Base-by-base conservation (phyloP, 768 basidiomycete species). In the Lentinula lateritia region DNA sequence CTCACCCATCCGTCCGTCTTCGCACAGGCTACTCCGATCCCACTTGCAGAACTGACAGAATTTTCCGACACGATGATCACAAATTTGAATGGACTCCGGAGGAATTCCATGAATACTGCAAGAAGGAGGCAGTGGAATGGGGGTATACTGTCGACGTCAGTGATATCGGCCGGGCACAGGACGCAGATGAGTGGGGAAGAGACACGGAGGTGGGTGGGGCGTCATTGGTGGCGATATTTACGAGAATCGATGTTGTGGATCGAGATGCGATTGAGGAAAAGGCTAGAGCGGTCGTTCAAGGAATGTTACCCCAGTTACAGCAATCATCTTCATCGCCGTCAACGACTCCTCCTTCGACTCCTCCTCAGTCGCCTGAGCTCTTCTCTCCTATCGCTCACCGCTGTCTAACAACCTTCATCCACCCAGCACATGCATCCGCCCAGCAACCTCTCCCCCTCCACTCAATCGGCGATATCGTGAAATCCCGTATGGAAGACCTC, bases 1-100 rank as follows among this genome's bases (percentile, higher is more conserved):
- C 73, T 0, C 73, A 74, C 5, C 70, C 76, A 41, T 73, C 76
- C 5, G 76, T 77, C 6, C 79, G 68, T 23, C 36, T 52, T 38
- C 66, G 81, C 13, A 68, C 72, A 23, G 92, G 89, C 0, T 85
- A 72, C 68, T 77, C 72, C 0, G 93, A 95, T 72, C 92, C 94
- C 2, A 94, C 92, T 0, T 76, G 79, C 13, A 83, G 89, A 16
- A 94, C 92, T 0, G 69, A 80, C 52, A 83, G 93, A 1, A 72
- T 89, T 34, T 95, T 94, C 75, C 80, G 93, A 20, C 92, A 95
- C 68, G 62, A 73, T 23, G 93, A 95, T 65, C 93, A 96, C 72
- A 89, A 93, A 66, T 93, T 95, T 64, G 93, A 96, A 71, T 95
- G 90, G 89, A 94, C 92, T 0, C 69, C 73, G 0, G 83, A 84